These are phyloP conservation scores for Chaetomium tenue DNA, from an alignment of 495 filamentous ascomycete genomes.

Conservation along the genomic window DNA sequence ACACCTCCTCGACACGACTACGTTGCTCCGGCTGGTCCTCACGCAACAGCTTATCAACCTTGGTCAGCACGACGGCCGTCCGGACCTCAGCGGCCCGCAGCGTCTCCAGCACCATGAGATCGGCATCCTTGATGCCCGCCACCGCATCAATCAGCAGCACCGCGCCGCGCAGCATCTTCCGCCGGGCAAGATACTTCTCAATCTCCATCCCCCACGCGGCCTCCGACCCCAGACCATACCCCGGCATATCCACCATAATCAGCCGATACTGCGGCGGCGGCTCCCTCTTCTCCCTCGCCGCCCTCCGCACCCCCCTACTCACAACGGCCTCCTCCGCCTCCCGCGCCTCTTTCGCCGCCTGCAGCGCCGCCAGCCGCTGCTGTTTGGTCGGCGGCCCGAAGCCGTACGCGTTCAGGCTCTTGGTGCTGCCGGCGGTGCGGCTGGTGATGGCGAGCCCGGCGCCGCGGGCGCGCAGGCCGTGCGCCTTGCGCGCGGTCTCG, in stretches of 20 bases:
- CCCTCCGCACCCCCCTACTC: conserved; percentile 1
- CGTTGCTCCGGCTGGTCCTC: conserved; percentile 19
- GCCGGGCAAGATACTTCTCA: conserved; percentile 71
- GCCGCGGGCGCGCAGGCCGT: conserved; percentile 27
- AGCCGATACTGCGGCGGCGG: conserved; percentile 55
- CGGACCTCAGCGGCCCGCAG: conserved; percentile 62
- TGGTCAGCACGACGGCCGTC: conserved; percentile 79
- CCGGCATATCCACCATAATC: conserved; percentile 84
- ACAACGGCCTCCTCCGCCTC: background rate
- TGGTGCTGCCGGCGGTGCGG: conserved; percentile 71
- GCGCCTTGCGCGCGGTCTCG: conserved; percentile 23
- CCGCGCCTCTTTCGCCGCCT: conserved; percentile 25
- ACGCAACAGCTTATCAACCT: conserved; percentile 61
- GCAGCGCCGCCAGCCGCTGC: conserved; percentile 17
- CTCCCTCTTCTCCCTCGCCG: conserved; percentile 37
- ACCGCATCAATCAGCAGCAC: conserved; percentile 80
- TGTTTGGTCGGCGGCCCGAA: conserved; percentile 53
- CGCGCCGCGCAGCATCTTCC: conserved; percentile 74
- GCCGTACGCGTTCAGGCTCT: conserved; percentile 79
- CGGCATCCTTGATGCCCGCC: conserved; percentile 75
- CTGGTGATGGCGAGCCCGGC: conserved; percentile 59
- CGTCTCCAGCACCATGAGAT: conserved; percentile 62
- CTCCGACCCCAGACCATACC: conserved; percentile 78
- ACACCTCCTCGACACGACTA: conserved; percentile 39
- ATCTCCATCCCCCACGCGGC: conserved; percentile 83